Evolutionary conservation across 139 green algal genomes (phyloP).

Genomic region (Coelastrella sp.): DNA sequence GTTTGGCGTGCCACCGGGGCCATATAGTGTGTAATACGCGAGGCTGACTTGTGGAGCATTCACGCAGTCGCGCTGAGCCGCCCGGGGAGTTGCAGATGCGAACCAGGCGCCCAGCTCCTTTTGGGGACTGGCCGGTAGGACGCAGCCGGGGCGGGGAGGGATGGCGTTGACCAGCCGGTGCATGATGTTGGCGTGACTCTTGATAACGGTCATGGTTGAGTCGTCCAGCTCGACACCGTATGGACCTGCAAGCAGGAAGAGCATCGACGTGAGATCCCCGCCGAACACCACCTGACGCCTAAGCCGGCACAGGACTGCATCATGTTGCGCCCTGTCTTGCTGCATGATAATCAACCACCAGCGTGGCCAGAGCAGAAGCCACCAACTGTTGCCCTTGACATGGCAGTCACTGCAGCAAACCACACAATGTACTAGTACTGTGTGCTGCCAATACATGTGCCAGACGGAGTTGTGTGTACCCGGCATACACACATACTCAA

Average conservation of each 20-base stretch:
- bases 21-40: conserved; percentile 42
- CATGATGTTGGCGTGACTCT: conserved; percentile 22
- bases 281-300: too few species aligned
- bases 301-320: too few species aligned
- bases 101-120: conserved; percentile 45
- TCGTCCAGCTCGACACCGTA: conserved; percentile 39
- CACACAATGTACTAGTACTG: too few species aligned
- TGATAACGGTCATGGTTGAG: conserved; percentile 48
- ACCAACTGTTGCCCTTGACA: too few species aligned
- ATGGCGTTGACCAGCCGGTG: conserved; percentile 37
- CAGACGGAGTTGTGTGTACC: too few species aligned
- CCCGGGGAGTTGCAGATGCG: not conserved
- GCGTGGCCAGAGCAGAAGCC: too few species aligned
- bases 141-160: conserved; percentile 40
- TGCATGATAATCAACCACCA: too few species aligned
- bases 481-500: too few species aligned
- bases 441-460: too few species aligned
- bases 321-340: too few species aligned
- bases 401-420: too few species aligned
- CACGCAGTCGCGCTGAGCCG: conserved; percentile 28
- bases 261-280: not conserved
- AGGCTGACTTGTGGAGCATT: conserved; percentile 45
- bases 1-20: not conserved
- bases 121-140: conserved; percentile 1
- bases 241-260: conserved; percentile 13